Evolutionary conservation across 2,329 filamentous ascomycete genomes (phyloP).

Genomic region (Sporothrix pallida): DNA sequence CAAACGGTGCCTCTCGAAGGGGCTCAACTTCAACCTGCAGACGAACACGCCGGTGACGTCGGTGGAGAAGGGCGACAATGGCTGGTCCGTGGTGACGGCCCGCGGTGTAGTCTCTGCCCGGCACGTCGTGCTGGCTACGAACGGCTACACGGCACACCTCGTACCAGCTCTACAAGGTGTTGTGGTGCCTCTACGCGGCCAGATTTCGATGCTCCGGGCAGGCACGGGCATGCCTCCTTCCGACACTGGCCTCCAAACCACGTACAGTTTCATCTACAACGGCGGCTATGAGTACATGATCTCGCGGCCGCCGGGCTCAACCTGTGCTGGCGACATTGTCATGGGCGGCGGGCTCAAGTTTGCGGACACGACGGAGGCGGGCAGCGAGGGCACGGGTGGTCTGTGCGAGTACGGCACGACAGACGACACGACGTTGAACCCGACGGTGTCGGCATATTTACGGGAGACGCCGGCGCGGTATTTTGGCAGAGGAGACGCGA

Average conservation of each 20-base stretch:
- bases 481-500: constrained; percentile 52
- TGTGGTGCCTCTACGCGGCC: constrained; percentile 57
- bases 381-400: constrained; percentile 53
- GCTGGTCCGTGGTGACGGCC: constrained; percentile 51
- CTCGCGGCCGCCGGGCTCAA: constrained; percentile 55
- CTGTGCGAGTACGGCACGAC: constrained; percentile 59
- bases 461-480: constrained; percentile 51
- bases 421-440: constrained; percentile 60
- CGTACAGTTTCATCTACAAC: constrained; percentile 67
- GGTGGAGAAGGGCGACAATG: constrained; percentile 31
- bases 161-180: constrained; percentile 52
- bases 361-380: constrained; percentile 43
- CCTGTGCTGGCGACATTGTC: constrained; percentile 58
- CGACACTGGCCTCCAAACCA: constrained; percentile 52
- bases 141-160: constrained; percentile 57
- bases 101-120: constrained; percentile 51
- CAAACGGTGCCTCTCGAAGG: constrained; percentile 50
- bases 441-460: constrained; percentile 57
- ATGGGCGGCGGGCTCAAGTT: constrained; percentile 63
- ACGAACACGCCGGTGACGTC: constrained; percentile 55
- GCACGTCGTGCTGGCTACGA: constrained; percentile 59
- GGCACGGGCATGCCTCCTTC: constrained; percentile 45
- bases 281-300: constrained; percentile 72
- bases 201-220: constrained; percentile 53
- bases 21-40: constrained; percentile 60